Base-by-base conservation (phyloP, 495 filamentous ascomycete species). In the Podospora comata region DNA sequence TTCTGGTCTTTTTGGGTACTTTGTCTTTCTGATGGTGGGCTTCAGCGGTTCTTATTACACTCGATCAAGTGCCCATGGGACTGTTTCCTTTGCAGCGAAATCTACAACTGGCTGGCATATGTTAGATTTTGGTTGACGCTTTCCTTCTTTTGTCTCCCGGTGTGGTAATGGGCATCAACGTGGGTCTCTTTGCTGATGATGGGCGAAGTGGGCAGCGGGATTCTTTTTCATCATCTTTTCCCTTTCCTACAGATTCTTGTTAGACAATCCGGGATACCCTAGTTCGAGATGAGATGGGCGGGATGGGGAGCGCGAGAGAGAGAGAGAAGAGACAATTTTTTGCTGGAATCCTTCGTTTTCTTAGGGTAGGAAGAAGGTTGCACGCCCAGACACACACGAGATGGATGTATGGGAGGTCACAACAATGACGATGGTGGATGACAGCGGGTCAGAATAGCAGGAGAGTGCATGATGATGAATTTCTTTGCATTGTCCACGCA, bases 191-290 rank as follows among this genome's bases (percentile, higher is more conserved):
- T 7, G n/a, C n/a, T 58, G 55, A 26, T 19, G 18, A 19, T 32
- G 18, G 55, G 55, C 23, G 55, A 19, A 58, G 18, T 18, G 55
- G 55, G 39, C 39, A 48, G 39, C 39, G 6, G 15, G 39, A 32
- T 32, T 32, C 5, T 48, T 48, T 48, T 48, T 9, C 13, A 48
- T 13, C n/a, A 57, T 65, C 57, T 28, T 62, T 32, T 62, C 23
- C 18, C 59, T 53, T n/a, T 65, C 26, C 1, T 23, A 53, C 7
- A 23, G 23, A 32, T 65, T 23, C 13, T 65, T 48, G 26, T 27
- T 63, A 68, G 60, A 68, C n/a, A 32, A 26, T 68, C 16, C 20
- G 60, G 66, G 66, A 68, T 68, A 68, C 66, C 66, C 66, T 68
- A 48, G 44, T 61, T 67, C 32, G 39, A 55, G 57, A 67, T 57